A percentile compares a stretch with the other conserved stretches of the same genome.
Conservation (phyloP, 768 basidiomycete genomes). For the Lactarius tabidus region DNA sequence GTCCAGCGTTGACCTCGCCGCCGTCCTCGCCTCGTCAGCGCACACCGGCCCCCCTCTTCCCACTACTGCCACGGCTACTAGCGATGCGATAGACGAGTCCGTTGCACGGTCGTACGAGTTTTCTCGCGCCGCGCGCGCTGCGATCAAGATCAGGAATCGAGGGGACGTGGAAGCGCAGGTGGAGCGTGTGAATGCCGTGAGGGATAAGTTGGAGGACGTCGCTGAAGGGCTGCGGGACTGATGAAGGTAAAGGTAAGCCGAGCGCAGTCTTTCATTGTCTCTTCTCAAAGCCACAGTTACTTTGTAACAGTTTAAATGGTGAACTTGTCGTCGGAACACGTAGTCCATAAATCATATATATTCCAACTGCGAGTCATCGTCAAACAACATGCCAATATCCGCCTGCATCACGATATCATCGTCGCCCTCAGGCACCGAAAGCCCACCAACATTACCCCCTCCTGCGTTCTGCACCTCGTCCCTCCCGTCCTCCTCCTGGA, state of each 20-base stretch:
- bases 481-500: slow-evolving; percentile 26
- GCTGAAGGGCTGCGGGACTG: slow-evolving; percentile 31
- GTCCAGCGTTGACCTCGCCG: slow-evolving; percentile 44
- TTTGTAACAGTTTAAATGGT: too few species aligned
- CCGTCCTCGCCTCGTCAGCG: slow-evolving; percentile 26
- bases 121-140: slow-evolving; percentile 50
- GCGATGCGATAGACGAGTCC: slow-evolving; percentile 27
- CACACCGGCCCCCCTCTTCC: neutral
- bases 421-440: neutral
- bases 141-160: slow-evolving; percentile 49
- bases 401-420: neutral
- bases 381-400: neutral
- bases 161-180: slow-evolving; percentile 54
- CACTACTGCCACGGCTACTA: neutral
- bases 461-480: neutral
- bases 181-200: slow-evolving; percentile 52
- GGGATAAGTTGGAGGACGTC: slow-evolving; percentile 52
- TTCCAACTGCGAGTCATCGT: slow-evolving; percentile 1
- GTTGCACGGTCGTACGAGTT: slow-evolving; percentile 59
- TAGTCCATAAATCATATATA: neutral
- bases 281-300: too few species aligned
- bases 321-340: too few species aligned
- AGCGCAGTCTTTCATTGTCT: too few species aligned
- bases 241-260: neutral
- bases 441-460: neutral